These are phyloP conservation scores for Cladobotryum protrusum DNA, from an alignment of 2,329 filamentous ascomycete genomes.

Conservation along the genomic window DNA sequence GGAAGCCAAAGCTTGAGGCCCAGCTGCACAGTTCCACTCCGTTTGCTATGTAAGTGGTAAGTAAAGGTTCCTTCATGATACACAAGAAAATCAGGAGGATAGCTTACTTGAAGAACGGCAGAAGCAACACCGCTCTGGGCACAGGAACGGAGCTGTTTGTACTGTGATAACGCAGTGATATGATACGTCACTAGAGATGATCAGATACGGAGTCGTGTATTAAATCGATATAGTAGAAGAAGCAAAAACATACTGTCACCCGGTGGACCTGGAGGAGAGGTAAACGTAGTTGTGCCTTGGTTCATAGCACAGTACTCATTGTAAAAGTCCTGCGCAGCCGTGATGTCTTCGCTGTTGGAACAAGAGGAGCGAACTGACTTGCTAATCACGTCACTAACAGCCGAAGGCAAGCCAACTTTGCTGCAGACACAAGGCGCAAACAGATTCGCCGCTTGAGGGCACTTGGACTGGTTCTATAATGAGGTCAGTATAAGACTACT, in stretches of 20 bases:
- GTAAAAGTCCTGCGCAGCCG: constrained; percentile 45
- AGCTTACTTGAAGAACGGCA: constrained; percentile 35
- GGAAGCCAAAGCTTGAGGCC: constrained; percentile 44
- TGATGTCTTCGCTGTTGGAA: constrained; percentile 38
- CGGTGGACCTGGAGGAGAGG: constrained; percentile 38
- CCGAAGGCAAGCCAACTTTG: constrained; percentile 43
- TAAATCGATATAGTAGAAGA: too few relatives aligned
- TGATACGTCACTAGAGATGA: constrained; percentile 43
- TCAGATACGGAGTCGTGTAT: too few relatives aligned
- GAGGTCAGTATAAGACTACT: background rate
- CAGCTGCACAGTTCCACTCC: constrained; percentile 36
- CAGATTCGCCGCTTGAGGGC: constrained; percentile 33
- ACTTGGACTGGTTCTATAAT: constrained; percentile 25
- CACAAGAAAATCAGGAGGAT: too few relatives aligned
- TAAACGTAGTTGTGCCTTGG: constrained; percentile 43
- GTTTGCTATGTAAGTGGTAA: constrained; percentile 20
- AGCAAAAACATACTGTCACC: constrained; percentile 41
- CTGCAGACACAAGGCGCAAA: constrained; percentile 47
- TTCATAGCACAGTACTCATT: constrained; percentile 46
- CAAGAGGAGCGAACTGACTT: constrained; percentile 38
- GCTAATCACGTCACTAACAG: constrained; percentile 38
- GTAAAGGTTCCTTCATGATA: background rate
- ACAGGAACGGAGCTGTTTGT: constrained; percentile 37
- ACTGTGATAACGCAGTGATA: constrained; percentile 45
- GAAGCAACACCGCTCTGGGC: constrained; percentile 39